These are phyloP conservation scores for Rosa persica DNA, from an alignment of 306 rosid species.

Conservation along the genomic window DNA sequence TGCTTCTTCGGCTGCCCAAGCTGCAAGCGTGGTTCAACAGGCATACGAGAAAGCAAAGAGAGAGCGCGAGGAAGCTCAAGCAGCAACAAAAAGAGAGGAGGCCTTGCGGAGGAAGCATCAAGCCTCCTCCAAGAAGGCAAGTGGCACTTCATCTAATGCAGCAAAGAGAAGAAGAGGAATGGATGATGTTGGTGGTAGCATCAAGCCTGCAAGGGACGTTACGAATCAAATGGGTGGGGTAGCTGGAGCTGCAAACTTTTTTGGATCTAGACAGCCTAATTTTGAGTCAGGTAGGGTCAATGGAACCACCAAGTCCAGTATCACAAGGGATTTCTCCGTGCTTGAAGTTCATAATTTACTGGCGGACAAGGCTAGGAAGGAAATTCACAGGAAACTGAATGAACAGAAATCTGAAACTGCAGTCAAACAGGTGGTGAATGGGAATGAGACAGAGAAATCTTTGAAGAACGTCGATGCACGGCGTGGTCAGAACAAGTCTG, in stretches of 20 bases:
- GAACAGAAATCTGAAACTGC: conserved; percentile 35
- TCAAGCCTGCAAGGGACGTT: conserved; percentile 31
- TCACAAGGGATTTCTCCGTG: conserved; percentile 36
- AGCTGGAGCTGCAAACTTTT: conserved; percentile 31
- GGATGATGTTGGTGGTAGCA: conserved; percentile 45
- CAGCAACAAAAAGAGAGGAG: conserved; percentile 61
- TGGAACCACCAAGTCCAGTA: conserved; percentile 30
- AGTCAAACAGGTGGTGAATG: conserved; percentile 18
- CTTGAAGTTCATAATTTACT: conserved; percentile 48
- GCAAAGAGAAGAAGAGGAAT: conserved; percentile 64
- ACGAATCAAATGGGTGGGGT: conserved; percentile 43
- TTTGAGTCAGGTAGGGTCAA: conserved; percentile 24
- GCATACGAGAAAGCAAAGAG: conserved; percentile 90
- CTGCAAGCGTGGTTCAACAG: conserved; percentile 86
- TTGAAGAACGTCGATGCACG: conserved; percentile 11
- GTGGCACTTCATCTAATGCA: conserved; percentile 41
- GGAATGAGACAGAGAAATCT: conserved; percentile 27
- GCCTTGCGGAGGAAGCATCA: conserved; percentile 58
- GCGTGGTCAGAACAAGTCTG: conserved; percentile 7
- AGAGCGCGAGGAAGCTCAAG: conserved; percentile 88
- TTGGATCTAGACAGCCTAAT: conserved; percentile 29
- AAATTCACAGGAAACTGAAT: conserved; percentile 48
- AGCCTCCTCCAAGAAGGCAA: conserved; percentile 46
- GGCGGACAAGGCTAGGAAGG: conserved; percentile 62
- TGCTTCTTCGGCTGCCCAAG: conserved; percentile 75